Evolutionary conservation across 495 filamentous ascomycete genomes (phyloP).

Genomic region (Penicillium riverlandense): DNA sequence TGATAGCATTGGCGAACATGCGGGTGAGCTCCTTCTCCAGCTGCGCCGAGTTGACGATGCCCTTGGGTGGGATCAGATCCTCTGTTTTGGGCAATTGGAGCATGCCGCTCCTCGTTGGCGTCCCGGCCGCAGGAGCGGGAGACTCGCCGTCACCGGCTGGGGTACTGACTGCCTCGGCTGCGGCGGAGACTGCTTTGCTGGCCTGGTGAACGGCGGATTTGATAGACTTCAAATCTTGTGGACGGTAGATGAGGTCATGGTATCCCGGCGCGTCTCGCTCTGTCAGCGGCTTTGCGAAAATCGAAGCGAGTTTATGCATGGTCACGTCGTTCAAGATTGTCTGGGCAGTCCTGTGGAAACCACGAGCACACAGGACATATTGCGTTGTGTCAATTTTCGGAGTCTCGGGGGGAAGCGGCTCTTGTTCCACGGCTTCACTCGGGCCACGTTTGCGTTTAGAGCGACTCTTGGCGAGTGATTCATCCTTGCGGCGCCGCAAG

Average conservation of each 20-base stretch:
- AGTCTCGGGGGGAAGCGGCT: slow-evolving; percentile 19
- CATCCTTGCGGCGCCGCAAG: slow-evolving; percentile 39
- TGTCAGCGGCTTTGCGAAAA: slow-evolving; percentile 77
- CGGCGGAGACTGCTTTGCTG: slow-evolving; percentile 61
- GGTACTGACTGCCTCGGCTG: slow-evolving; percentile 44
- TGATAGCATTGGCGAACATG: slow-evolving; percentile 95
- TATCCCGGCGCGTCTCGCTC: slow-evolving; percentile 86
- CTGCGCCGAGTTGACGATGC: slow-evolving; percentile 90
- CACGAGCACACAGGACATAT: slow-evolving; percentile 62
- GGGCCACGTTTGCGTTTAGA: slow-evolving; percentile 34
- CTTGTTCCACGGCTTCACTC: slow-evolving; percentile 28
- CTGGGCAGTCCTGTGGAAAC: slow-evolving; percentile 68
- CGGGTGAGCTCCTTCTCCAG: slow-evolving; percentile 93
- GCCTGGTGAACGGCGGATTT: slow-evolving; percentile 71
- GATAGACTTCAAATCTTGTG: slow-evolving; percentile 86
- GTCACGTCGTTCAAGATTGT: slow-evolving; percentile 81
- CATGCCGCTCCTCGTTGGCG: slow-evolving; percentile 31
- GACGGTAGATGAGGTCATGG: slow-evolving; percentile 73
- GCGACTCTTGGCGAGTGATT: slow-evolving; percentile 16
- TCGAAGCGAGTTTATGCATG: slow-evolving; percentile 78
- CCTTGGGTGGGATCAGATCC: slow-evolving; percentile 77
- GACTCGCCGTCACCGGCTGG: slow-evolving; percentile 40
- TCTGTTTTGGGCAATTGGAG: slow-evolving; percentile 57
- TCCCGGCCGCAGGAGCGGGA: slow-evolving; percentile 24
- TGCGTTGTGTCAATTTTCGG: slow-evolving; percentile 39